Conservation (phyloP, 331 rosid genomes). For the Rhamnella rubrinervis region DNA sequence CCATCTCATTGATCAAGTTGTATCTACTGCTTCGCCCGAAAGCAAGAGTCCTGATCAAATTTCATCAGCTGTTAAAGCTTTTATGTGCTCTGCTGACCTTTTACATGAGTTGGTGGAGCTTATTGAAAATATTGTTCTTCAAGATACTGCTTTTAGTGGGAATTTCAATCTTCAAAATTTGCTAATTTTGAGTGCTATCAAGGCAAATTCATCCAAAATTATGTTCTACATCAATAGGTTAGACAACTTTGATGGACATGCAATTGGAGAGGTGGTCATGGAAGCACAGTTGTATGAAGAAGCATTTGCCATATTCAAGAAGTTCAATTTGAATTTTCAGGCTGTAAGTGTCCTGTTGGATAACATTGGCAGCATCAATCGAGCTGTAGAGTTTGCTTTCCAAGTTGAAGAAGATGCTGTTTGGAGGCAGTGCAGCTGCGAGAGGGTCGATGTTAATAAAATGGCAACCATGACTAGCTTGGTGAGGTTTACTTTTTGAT, state of each 20-base stretch:
- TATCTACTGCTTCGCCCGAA: slow-evolving; percentile 74
- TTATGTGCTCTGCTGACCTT: slow-evolving; percentile 75
- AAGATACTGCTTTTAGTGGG: slow-evolving; percentile 79
- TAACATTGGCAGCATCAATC: slow-evolving; percentile 59
- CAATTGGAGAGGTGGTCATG: slow-evolving; percentile 73
- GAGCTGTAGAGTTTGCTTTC: slow-evolving; percentile 84
- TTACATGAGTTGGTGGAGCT: slow-evolving; percentile 77
- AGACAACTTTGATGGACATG: slow-evolving; percentile 80
- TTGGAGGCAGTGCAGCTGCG: slow-evolving; percentile 77
- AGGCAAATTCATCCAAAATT: slow-evolving; percentile 78
- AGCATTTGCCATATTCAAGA: slow-evolving; percentile 72
- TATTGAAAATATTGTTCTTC: slow-evolving; percentile 79
- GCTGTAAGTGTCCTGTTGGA: slow-evolving; percentile 78
- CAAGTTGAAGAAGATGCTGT: slow-evolving; percentile 86
- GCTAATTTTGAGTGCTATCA: slow-evolving; percentile 72
- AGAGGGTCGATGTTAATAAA: slow-evolving; percentile 54
- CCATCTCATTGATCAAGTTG: slow-evolving; percentile 75
- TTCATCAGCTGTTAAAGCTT: slow-evolving; percentile 79
- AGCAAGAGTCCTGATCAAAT: slow-evolving; percentile 81
- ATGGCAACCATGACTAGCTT: slow-evolving; percentile 55
- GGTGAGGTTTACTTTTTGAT: slow-evolving; percentile 61
- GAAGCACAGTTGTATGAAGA: slow-evolving; percentile 75
- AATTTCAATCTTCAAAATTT: slow-evolving; percentile 72
- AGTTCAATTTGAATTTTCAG: slow-evolving; percentile 72
- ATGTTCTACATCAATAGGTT: slow-evolving; percentile 78